Base-by-base conservation (phyloP, 352 stramenopile species). In the Globisporangium solare region DNA sequence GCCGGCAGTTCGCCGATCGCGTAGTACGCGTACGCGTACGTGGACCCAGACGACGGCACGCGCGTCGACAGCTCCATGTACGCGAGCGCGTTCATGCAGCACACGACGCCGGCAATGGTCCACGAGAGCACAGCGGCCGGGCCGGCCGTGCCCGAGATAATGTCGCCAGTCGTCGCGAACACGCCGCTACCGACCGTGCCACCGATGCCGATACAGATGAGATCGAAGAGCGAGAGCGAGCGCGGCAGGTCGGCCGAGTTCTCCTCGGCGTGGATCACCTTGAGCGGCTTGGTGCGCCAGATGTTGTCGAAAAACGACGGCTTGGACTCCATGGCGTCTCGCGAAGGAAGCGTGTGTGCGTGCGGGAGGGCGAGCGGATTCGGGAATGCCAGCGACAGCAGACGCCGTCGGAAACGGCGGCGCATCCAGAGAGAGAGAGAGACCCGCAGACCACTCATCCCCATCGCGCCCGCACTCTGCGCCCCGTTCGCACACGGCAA, bases 21-120 rank as follows among this genome's bases (percentile, higher is more conserved):
- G 55, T 97, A 79, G 72, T 96, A 98, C 24, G 88, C 68, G 73
- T 97, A 98, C 11, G 88, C 83, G 73, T 98, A 98, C 5, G 86
- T 96, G 45, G 66, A 87, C 8, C 93, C 93, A 7, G 86, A 92
- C 5, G 83, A 95, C 20, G 92, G 91, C 32, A 98, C 84, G 35
- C 86, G 70, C 6, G 76, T 87, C 27, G 83, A 87, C 21, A 96
- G 70, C 64, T 98, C 92, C 60, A 96, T 95, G 70, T 96, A 97
- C 47, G 87, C 89, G 32, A 96, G 71, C 3, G 88, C 88, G 37
- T 84, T 93, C 45, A 90, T 64, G 47, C 77, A 87, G 20, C 85
- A 92, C 24, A 92, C 83, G 5, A 93, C 37, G 31, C 89, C 92
- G 32, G 73, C 81, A 51, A 97, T 80, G 15, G 73, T 55, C 82